Evolutionary conservation across 1,284 basidiomycete species (phyloP).

Genomic region (Cutaneotrichosporon cavernicola): DNA sequence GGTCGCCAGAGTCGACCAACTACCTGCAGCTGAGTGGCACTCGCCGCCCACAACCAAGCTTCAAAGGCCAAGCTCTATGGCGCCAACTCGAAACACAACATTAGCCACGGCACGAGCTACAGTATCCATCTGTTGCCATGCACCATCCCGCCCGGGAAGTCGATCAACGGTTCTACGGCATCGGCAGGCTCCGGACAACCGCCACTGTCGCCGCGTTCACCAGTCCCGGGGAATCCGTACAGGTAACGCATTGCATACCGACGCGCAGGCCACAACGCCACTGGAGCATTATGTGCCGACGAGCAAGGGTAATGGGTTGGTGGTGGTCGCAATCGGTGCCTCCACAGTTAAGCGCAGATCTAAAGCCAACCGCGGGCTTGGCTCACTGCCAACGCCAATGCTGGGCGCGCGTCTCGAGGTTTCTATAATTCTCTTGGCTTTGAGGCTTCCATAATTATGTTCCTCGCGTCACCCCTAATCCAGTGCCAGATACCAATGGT

Average conservation of each 20-base stretch:
- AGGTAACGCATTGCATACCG: not conserved
- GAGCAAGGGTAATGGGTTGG: not conserved
- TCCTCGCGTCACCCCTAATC: not conserved
- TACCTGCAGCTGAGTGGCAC: not conserved
- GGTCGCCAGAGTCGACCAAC: not conserved
- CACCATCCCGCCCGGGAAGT: slow-evolving; percentile 1
- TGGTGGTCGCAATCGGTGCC: not conserved
- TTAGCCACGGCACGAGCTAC: not conserved
- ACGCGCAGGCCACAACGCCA: not conserved
- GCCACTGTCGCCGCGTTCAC: not conserved
- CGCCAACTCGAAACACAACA: not conserved
- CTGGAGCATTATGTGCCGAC: not conserved
- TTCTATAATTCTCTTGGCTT: not conserved
- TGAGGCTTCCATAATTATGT: not conserved
- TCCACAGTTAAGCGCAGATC: not conserved
- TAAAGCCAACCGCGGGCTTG: not conserved
- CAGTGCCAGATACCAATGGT: not conserved
- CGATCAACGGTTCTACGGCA: slow-evolving; percentile 2
- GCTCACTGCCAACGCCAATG: not conserved
- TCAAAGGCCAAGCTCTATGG: not conserved
- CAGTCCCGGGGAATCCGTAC: not conserved
- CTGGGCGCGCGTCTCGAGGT: not conserved
- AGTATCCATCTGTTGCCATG: slow-evolving; percentile 8
- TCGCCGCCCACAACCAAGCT: not conserved
- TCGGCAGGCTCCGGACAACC: not conserved